Base-by-base conservation (phyloP, 257 asterid genomes). In the Nicotiana benthamiana region DNA sequence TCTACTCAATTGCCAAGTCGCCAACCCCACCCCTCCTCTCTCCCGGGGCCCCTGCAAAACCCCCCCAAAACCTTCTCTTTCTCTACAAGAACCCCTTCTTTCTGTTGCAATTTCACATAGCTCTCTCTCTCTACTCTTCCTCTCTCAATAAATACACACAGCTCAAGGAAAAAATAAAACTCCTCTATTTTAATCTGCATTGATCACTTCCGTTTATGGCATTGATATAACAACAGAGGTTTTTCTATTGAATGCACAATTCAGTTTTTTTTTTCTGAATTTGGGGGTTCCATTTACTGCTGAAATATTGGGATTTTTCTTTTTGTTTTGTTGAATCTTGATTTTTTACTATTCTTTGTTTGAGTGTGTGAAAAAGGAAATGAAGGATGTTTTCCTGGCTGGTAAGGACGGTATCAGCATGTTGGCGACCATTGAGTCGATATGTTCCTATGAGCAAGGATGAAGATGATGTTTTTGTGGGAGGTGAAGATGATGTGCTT, bases 341-440 rank as follows among this genome's bases (percentile, higher is more conserved):
- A 48, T 10, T 13, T 48, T n/a, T 48, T 3, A 11, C 16, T 12
- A 5, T 48, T 48, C 17, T 48, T 48, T 48, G 57, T 52, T 52
- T 13, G 57, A 52, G 80, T n/a, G 59, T 67, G 75, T 88, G 84
- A 77, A 79, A 60, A 40, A 62, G 97, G 91, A 87, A 87, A 91
- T 91, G 98, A 87, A 89, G 89, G 94, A 94, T 94, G 98, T 86
- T 77, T 86, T 91, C 97, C 82, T 90, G 87, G 90, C 59, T 92
- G 81, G 91, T 88, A 85, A 91, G 89, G 81, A 81, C 87, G 75
- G 89, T 81, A 64, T 83, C 92, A 80, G 77, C 91, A 28, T 92
- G 92, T 84, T 79, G 90, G 87, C 87, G 89, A 52, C 94, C 95
- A 59, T 91, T 91, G 86, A 86, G 94, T 87, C 93, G 87, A 83